Evolutionary conservation across 2,329 filamentous ascomycete species (phyloP).

Genomic region (Diaporthe longicolla): DNA sequence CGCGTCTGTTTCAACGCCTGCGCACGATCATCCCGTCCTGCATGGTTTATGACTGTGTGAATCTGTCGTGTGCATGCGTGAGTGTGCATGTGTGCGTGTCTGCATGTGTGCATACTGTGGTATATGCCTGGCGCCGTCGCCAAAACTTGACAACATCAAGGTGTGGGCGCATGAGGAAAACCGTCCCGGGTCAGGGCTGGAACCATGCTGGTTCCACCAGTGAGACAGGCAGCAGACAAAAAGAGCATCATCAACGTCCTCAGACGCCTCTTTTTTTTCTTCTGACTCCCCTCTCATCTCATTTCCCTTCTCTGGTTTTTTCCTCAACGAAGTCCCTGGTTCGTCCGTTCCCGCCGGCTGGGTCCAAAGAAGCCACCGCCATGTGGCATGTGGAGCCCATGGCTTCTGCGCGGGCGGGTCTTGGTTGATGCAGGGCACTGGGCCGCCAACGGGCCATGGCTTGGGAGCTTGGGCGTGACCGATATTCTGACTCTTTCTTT

Average conservation of each 20-base stretch:
- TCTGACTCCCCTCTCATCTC: neutral
- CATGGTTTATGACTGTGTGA: neutral
- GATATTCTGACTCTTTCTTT: conserved; percentile 22
- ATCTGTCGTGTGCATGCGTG: neutral
- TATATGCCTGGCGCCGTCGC: conserved; percentile 4
- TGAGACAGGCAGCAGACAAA: conserved; percentile 26
- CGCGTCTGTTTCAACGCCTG: conserved; percentile 15
- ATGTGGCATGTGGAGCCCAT: conserved; percentile 41
- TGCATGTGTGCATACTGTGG: neutral
- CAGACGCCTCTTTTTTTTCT: conserved; percentile 16
- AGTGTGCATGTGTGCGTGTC: neutral
- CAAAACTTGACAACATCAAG: conserved; percentile 10
- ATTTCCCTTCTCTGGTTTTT: neutral
- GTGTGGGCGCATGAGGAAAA: neutral
- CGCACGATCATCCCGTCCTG: neutral
- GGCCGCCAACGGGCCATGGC: conserved; percentile 31
- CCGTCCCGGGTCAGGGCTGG: conserved; percentile 20
- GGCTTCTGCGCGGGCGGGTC: conserved; percentile 24
- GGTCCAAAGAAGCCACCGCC: conserved; percentile 34
- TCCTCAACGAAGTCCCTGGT: conserved; percentile 17
- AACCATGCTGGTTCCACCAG: conserved; percentile 24
- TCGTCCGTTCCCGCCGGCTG: conserved; percentile 17
- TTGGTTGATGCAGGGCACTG: conserved; percentile 17
- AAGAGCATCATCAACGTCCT: conserved; percentile 28
- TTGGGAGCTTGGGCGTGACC: conserved; percentile 41